Conservation (phyloP, 768 basidiomycete genomes). For the Melanogaster broomeanus region DNA sequence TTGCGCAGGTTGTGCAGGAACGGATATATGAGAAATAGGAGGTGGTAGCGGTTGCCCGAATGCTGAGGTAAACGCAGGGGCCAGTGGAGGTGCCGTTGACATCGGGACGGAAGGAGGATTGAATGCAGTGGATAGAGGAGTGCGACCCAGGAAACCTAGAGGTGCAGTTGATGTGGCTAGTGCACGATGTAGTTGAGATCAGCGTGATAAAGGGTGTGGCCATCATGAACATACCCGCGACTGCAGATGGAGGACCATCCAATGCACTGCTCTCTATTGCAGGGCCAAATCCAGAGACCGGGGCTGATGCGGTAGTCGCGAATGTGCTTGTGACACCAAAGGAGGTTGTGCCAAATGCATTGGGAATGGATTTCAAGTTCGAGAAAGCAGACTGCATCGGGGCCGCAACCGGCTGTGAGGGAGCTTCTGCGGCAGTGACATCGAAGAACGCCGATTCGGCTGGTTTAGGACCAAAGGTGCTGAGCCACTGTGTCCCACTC, state of each 20-base stretch:
- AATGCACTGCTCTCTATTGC: neutral
- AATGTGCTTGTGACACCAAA: conserved; percentile 14
- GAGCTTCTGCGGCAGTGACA: conserved; percentile 6
- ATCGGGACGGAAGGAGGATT: neutral
- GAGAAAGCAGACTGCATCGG: conserved; percentile 35
- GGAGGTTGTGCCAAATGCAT: conserved; percentile 33
- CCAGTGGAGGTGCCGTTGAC: neutral
- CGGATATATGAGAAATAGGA: neutral
- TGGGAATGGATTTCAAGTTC: conserved; percentile 33
- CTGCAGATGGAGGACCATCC: neutral
- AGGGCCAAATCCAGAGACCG: conserved; percentile 9
- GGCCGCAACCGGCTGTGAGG: conserved; percentile 14
- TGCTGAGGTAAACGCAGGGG: neutral
- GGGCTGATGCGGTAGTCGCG: conserved; percentile 1
- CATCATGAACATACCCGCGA: conserved; percentile 13
- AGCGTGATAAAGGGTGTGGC: neutral
- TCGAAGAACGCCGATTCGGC: conserved; percentile 23
- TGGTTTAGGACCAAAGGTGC: conserved; percentile 30
- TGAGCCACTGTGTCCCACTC: conserved; percentile 34
- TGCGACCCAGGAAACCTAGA: neutral
- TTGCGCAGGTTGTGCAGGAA: conserved; percentile 1
- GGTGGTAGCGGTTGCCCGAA: neutral
- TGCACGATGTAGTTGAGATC: neutral
- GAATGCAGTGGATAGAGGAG: neutral
- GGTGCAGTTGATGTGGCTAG: neutral